These are phyloP conservation scores for Aegilops umbellulata DNA, from an alignment of 176 grass and related monocot species.

Conservation along the genomic window DNA sequence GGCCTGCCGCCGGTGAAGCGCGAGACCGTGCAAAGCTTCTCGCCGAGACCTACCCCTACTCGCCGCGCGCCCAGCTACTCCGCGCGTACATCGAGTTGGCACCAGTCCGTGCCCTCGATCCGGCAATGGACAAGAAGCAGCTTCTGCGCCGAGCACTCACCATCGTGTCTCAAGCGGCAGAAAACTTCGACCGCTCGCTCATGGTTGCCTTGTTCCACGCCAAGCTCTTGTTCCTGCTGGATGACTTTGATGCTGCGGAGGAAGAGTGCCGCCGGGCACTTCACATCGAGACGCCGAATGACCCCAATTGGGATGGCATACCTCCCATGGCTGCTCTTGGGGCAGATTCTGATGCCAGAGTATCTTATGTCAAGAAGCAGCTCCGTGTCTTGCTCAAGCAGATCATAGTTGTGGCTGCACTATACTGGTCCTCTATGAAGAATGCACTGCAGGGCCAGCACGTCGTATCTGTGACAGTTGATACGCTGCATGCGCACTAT, in stretches of 20 bases:
- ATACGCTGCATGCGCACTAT: too few species aligned
- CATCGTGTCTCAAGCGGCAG: too few species aligned
- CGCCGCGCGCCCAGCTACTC: neutral
- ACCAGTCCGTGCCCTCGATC: too few species aligned
- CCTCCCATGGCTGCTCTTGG: neutral
- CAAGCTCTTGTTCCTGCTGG: neutral
- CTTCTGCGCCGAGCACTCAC: too few species aligned
- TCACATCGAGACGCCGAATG: neutral
- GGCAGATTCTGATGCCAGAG: neutral
- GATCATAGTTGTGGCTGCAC: neutral
- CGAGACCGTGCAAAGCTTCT: too few species aligned
- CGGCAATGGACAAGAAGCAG: too few species aligned
- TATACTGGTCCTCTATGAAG: too few species aligned
- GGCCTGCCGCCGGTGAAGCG: too few species aligned
- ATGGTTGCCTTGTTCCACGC: slow-evolving; percentile 12
- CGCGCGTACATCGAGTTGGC: too few species aligned
- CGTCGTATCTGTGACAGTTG: too few species aligned
- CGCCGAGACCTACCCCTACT: neutral
- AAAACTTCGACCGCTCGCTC: neutral
- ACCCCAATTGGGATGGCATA: neutral
- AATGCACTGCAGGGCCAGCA: too few species aligned
- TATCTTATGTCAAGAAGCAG: neutral
- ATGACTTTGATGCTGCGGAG: neutral
- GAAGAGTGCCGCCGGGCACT: neutral
- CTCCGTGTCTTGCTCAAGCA: neutral